Conservation (phyloP, 805 yeast species). For the Wickerhamia fluorescens region DNA sequence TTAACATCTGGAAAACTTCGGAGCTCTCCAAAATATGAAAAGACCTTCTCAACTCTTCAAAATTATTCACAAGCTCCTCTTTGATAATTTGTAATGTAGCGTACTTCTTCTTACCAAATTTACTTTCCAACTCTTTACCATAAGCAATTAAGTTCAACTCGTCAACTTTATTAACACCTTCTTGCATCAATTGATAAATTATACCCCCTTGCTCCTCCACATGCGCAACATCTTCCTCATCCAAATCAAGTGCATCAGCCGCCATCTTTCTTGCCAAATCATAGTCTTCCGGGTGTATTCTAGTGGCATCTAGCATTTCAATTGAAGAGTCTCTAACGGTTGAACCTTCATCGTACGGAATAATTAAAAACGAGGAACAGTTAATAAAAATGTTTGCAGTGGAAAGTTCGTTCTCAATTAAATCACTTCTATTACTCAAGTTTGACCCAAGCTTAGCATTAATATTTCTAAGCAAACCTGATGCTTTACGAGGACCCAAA, state of each 20-base stretch:
- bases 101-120: constrained; percentile 65
- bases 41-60: constrained; percentile 74
- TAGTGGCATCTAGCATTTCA: constrained; percentile 85
- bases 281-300: constrained; percentile 97
- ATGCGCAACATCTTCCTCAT: constrained; percentile 85
- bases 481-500: constrained; percentile 91
- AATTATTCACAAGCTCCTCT: constrained; percentile 82
- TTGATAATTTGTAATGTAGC: constrained; percentile 78
- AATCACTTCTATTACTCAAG: constrained; percentile 63
- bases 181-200: constrained; percentile 63
- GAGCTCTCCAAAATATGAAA: constrained; percentile 57
- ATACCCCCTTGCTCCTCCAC: constrained; percentile 78
- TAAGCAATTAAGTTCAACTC: constrained; percentile 86
- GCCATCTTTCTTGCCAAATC: constrained; percentile 96
- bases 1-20: constrained; percentile 81
- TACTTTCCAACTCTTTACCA: constrained; percentile 76
- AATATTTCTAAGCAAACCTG: constrained; percentile 76
- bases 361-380: constrained; percentile 82
- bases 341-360: constrained; percentile 56
- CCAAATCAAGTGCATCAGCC: constrained; percentile 93
- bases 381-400: constrained; percentile 81
- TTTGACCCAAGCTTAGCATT: constrained; percentile 57
- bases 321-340: constrained; percentile 54
- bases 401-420: constrained; percentile 73
- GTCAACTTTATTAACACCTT: constrained; percentile 69